Percentiles rank a stretch among this genome's conserved stretches.
Conservation (phyloP, 768 basidiomycete species). For the Suillus cothurnatus region DNA sequence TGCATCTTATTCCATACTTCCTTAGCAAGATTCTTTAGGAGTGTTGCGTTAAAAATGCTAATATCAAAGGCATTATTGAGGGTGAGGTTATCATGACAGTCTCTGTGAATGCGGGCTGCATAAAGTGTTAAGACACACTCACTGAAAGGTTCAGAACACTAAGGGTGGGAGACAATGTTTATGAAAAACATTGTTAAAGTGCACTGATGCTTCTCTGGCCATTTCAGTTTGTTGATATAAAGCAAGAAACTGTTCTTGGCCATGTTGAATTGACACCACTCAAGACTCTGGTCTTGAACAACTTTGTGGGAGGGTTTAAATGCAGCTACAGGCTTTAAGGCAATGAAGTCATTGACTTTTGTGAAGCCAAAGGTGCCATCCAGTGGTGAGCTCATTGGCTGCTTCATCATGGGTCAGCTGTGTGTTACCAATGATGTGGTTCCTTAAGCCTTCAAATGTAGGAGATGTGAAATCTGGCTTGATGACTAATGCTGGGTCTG, state of each 20-base stretch:
- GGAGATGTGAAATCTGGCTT: too few relatives aligned
- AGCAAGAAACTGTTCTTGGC: slow-evolving; percentile 16
- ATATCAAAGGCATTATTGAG: not conserved
- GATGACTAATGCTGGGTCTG: too few relatives aligned
- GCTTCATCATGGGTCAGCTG: too few relatives aligned
- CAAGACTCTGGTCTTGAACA: slow-evolving; percentile 17
- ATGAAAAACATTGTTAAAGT: not conserved
- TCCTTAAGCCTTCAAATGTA: too few relatives aligned
- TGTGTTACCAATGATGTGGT: too few relatives aligned
- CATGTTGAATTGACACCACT: slow-evolving; percentile 20
- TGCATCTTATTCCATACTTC: too few relatives aligned
- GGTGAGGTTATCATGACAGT: not conserved
- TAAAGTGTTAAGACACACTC: not conserved
- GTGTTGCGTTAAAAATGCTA: not conserved
- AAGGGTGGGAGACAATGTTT: not conserved
- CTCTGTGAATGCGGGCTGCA: not conserved
- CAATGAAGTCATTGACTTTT: too few relatives aligned
- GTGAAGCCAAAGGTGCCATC: too few relatives aligned
- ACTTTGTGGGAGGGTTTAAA: slow-evolving; percentile 20
- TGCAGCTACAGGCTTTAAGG: slow-evolving; percentile 10
- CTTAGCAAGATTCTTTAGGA: slow-evolving; percentile 8
- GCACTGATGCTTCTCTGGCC: not conserved
- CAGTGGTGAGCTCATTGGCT: too few relatives aligned
- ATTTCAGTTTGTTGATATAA: not conserved
- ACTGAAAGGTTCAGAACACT: not conserved